Evolutionary conservation across 257 asterid species (phyloP), one percentile per base, ranked within the genome.

Genomic region (Leonotis leonurus): DNA sequence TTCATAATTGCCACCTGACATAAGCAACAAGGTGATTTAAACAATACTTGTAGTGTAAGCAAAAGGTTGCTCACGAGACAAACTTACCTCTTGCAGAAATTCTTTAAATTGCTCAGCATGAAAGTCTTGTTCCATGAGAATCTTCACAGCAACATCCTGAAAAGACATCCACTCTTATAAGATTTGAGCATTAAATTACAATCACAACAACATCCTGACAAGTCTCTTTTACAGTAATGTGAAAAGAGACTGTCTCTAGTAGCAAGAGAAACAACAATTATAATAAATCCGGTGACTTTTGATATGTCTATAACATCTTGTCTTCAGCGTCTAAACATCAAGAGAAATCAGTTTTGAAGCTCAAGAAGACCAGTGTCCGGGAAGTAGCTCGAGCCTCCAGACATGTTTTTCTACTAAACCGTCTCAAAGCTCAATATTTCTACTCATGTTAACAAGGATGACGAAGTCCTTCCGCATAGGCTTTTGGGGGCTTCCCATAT

Each of bases 81-180:
- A 72, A 54, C 11, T 16, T 62, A 89, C 97, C 94, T 89, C 97
- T 75, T 80, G 80, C 43, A 90, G 61, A 73, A 90, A 90, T 52
- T 90, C 97, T 67, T 85, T 70, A 67, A 70, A 75, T 18, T 76
- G 67, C 69, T 84, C 92, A n/a, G 79, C 85, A 66, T 75, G 90
- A 58, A 90, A 80, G 36, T 87, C 95, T 80, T 87, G 95, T 67
- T 78, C 97, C 94, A 83, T 90, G 68, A 90, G 97, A 74, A 90
- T 79, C 76, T 90, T 90, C 58, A 90, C 97, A 8, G 97, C 97
- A 41, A 90, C 95, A 66, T 90, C 97, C 97, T 90, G 22, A 80
- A 68, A 83, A 75, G 75, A 59, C 56, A 55, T 44, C 44, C 2
- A 30, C 62, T 40, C 66, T 65, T 18, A 58, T 69, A 65, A 73